Conservation (phyloP, 2,329 filamentous ascomycete species). For the Pyrenochaeta sp. region DNA sequence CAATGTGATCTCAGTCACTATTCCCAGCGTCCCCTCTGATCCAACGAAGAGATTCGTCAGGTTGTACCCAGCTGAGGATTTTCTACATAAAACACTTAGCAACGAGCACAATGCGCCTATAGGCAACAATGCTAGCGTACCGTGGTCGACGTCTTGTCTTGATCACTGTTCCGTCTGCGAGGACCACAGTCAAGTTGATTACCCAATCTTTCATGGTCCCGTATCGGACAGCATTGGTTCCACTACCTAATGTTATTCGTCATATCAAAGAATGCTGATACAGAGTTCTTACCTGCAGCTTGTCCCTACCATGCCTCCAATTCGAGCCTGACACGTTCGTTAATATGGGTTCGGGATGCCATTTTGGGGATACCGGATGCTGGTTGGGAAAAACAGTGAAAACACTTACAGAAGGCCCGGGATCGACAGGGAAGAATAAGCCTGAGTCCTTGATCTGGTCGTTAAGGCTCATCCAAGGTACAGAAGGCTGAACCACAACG, state of each 20-base stretch:
- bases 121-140: conserved; percentile 26
- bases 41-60: conserved; percentile 82
- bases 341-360: conserved; percentile 27
- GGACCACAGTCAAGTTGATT: conserved; percentile 80
- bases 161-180: conserved; percentile 80
- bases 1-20: conserved; percentile 84
- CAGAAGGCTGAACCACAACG: conserved; percentile 86
- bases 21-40: conserved; percentile 80
- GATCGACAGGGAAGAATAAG: conserved; percentile 91
- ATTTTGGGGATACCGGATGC: conserved; percentile 16
- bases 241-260: conserved; percentile 55
- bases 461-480: conserved; percentile 93
- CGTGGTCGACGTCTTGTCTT: conserved; percentile 80
- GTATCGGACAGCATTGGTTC: conserved; percentile 82
- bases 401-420: conserved; percentile 66
- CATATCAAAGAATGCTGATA: neutral
- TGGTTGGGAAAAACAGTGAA: conserved; percentile 7
- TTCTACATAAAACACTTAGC: conserved; percentile 51
- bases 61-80: conserved; percentile 85
- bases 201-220: conserved; percentile 92
- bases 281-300: conserved; percentile 59
- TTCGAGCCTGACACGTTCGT: conserved; percentile 65
- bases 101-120: neutral
- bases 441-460: conserved; percentile 75
- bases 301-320: conserved; percentile 84